phyloP scores from a whole-genome alignment of 331 rosid genomes.

The Acacia concinna region DNA sequence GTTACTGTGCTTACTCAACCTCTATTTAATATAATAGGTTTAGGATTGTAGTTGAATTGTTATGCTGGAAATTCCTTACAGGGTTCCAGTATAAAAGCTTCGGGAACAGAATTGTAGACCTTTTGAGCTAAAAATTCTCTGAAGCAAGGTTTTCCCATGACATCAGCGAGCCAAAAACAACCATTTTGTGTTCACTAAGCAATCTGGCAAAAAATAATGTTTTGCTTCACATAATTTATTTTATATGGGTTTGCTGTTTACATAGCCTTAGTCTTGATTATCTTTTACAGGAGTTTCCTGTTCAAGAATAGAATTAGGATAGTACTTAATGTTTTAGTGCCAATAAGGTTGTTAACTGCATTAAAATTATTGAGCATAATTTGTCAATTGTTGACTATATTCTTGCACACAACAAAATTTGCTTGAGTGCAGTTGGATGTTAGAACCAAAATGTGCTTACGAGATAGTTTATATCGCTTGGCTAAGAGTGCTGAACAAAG shows the following conservation, averaged over 20 bases:
- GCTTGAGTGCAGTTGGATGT: slow-evolving; percentile 70
- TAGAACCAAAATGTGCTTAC: slow-evolving; percentile 76
- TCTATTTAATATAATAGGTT: not conserved
- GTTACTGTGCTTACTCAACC: not conserved
- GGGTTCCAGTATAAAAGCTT: not conserved
- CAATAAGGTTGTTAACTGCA: slow-evolving; percentile 1
- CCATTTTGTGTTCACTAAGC: too few relatives aligned
- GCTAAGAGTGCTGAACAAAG: slow-evolving; percentile 91
- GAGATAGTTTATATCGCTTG: slow-evolving; percentile 88
- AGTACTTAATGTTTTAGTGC: slow-evolving; percentile 1
- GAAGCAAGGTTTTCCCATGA: not conserved
- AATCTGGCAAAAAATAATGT: not conserved
- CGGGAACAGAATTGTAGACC: not conserved
- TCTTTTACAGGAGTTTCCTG: not conserved
- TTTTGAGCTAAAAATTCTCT: not conserved
- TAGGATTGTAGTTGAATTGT: not conserved
- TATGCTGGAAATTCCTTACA: not conserved
- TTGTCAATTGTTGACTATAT: not conserved
- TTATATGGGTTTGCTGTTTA: not conserved
- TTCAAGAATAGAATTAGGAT: not conserved
- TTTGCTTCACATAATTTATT: slow-evolving; percentile 6
- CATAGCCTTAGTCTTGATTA: not conserved
- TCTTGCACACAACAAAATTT: slow-evolving; percentile 7
- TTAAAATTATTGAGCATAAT: slow-evolving; percentile 7
- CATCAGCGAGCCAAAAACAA: not conserved